A percentile compares a stretch with the other conserved stretches of the same genome.
These are phyloP conservation scores for Cladosporium sp. DNA, from an alignment of 2,329 filamentous ascomycete species.

Conservation along the genomic window DNA sequence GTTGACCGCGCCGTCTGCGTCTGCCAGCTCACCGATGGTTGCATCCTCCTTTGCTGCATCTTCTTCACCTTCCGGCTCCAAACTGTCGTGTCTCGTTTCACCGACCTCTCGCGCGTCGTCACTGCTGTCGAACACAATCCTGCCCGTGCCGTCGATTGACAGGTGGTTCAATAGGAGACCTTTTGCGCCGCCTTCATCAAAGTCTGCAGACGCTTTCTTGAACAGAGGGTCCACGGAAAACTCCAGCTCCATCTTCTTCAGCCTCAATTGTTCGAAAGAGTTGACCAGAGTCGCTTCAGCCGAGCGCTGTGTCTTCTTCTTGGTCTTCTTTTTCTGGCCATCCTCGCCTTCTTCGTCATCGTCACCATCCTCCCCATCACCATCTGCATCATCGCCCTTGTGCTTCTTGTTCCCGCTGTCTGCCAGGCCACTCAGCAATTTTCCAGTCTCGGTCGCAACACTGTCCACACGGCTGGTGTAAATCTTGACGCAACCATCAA, in stretches of 20 bases:
- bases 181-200: conserved; percentile 96
- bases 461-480: conserved; percentile 98
- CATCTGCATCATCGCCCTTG: conserved; percentile 48
- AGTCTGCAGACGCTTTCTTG: conserved; percentile 97
- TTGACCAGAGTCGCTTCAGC: conserved; percentile 92
- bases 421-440: conserved; percentile 87
- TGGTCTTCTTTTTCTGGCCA: conserved; percentile 64
- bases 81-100: conserved; percentile 37
- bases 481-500: conserved; percentile 98
- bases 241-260: conserved; percentile 97
- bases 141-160: conserved; percentile 87
- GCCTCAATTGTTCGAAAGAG: conserved; percentile 81
- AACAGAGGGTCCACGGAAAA: conserved; percentile 97
- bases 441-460: conserved; percentile 95
- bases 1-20: conserved; percentile 73
- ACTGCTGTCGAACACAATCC: conserved; percentile 98
- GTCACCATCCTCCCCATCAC: conserved; percentile 59
- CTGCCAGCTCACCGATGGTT: conserved; percentile 37
- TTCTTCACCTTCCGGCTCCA: conserved; percentile 44
- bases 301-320: conserved; percentile 69
- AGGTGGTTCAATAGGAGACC: conserved; percentile 92
- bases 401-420: conserved; percentile 70
- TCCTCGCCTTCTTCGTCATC: conserved; percentile 65
- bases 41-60: conserved; percentile 48
- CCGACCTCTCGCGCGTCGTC: conserved; percentile 66